These are phyloP conservation scores for Podospora australis DNA, from an alignment of 495 filamentous ascomycete species.

Conservation along the genomic window DNA sequence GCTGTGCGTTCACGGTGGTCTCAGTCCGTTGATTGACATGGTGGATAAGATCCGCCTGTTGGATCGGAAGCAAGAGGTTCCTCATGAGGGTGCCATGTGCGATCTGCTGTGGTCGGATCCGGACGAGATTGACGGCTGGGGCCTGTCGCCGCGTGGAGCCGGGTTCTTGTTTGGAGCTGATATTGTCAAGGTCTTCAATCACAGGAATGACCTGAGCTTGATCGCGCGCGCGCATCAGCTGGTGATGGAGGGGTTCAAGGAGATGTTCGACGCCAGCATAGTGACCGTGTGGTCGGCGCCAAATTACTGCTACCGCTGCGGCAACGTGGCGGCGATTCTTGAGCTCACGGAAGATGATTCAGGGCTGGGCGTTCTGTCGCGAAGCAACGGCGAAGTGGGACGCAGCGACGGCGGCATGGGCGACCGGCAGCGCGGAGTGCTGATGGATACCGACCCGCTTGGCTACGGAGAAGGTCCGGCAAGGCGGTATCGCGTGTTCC, in stretches of 20 bases:
- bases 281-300: constrained; percentile 97
- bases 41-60: constrained; percentile 95
- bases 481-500: constrained; percentile 89
- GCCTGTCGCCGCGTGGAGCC: constrained; percentile 85
- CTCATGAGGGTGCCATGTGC: constrained; percentile 98
- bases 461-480: constrained; percentile 59
- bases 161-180: constrained; percentile 95
- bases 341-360: constrained; percentile 83
- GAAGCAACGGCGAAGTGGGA: constrained; percentile 74
- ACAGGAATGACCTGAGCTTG: constrained; percentile 81
- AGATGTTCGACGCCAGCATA: constrained; percentile 93
- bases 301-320: constrained; percentile 97
- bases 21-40: constrained; percentile 84
- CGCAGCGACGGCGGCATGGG: constrained; percentile 37
- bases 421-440: constrained; percentile 22
- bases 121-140: constrained; percentile 98
- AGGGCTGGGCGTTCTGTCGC: constrained; percentile 64
- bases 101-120: constrained; percentile 97
- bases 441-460: constrained; percentile 39
- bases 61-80: constrained; percentile 96
- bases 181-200: constrained; percentile 94
- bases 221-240: constrained; percentile 95
- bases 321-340: constrained; percentile 91
- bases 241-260: constrained; percentile 99
- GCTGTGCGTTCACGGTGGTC: constrained; percentile 89